Evolutionary conservation across 2,329 filamentous ascomycete genomes (phyloP).

Genomic region (Hypoxylon sp.): DNA sequence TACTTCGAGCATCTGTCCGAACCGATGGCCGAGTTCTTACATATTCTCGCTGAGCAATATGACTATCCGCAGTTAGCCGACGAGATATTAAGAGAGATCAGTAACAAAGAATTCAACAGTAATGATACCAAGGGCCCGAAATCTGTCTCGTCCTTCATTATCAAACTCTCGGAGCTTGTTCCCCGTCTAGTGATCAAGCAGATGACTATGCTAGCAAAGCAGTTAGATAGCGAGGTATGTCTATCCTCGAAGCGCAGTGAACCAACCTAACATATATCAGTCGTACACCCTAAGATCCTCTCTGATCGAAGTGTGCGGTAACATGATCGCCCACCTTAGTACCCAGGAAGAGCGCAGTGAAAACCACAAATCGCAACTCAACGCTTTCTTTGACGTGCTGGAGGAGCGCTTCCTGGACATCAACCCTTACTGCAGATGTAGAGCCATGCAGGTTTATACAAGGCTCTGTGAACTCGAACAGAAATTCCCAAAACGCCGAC

Average conservation of each 20-base stretch:
- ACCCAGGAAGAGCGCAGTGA: conserved; percentile 92
- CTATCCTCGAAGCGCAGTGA: not conserved
- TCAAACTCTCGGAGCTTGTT: conserved; percentile 91
- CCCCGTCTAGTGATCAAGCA: conserved; percentile 96
- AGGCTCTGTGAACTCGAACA: conserved; percentile 94
- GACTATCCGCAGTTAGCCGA: conserved; percentile 96
- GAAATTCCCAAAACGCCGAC: conserved; percentile 93
- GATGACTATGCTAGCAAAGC: conserved; percentile 94
- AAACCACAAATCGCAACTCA: conserved; percentile 94
- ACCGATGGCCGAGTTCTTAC: conserved; percentile 97
- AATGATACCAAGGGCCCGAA: conserved; percentile 97
- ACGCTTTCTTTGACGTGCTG: conserved; percentile 96
- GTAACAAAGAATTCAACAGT: conserved; percentile 97
- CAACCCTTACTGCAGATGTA: conserved; percentile 94
- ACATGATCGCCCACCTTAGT: conserved; percentile 91
- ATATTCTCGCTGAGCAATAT: conserved; percentile 96
- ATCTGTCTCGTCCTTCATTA: conserved; percentile 93
- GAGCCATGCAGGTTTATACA: conserved; percentile 92
- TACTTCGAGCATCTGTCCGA: conserved; percentile 99
- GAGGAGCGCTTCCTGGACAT: conserved; percentile 97
- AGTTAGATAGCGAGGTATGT: conserved; percentile 89
- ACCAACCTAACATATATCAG: conserved; percentile 58
- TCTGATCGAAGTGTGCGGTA: conserved; percentile 96
- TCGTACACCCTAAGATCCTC: conserved; percentile 95
- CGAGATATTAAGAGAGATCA: conserved; percentile 92